Evolutionary conservation across 805 yeast genomes (phyloP).

Genomic region (Starmerella bacillaris): DNA sequence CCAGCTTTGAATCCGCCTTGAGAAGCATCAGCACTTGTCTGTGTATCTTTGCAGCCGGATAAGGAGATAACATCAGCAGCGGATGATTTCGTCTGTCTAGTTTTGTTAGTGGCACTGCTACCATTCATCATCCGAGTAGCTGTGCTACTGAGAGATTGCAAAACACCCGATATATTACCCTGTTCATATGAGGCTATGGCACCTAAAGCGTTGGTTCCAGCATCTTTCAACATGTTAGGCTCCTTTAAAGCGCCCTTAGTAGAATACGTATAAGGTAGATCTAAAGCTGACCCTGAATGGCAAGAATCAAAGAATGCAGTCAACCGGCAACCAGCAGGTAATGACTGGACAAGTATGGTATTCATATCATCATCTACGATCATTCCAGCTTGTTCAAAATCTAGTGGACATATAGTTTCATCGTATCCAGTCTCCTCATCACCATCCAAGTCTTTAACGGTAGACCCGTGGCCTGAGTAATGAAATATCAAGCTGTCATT

Average conservation of each 20-base stretch:
- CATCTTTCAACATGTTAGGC: constrained; percentile 59
- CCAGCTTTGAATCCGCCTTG: constrained; percentile 61
- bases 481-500: constrained; percentile 69
- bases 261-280: constrained; percentile 62
- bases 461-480: constrained; percentile 79
- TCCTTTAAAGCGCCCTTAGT: constrained; percentile 72
- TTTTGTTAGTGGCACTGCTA: constrained; percentile 6
- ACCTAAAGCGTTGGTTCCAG: constrained; percentile 45
- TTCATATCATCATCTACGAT: constrained; percentile 62
- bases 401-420: constrained; percentile 57
- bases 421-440: constrained; percentile 63
- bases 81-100: constrained; percentile 37
- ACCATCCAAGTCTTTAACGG: constrained; percentile 46
- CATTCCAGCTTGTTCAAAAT: constrained; percentile 47
- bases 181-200: constrained; percentile 42
- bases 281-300: constrained; percentile 70
- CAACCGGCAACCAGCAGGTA: constrained; percentile 55
- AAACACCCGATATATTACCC: constrained; percentile 34
- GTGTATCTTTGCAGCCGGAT: constrained; percentile 70
- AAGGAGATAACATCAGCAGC: constrained; percentile 62
- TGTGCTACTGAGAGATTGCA: constrained; percentile 25
- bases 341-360: constrained; percentile 46
- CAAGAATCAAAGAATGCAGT: constrained; percentile 75
- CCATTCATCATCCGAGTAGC: constrained; percentile 11
- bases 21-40: constrained; percentile 66